A percentile compares a stretch with the other conserved stretches of the same genome.
phyloP scores from a whole-genome alignment of 306 rosid genomes.

The Prunus armeniaca region DNA sequence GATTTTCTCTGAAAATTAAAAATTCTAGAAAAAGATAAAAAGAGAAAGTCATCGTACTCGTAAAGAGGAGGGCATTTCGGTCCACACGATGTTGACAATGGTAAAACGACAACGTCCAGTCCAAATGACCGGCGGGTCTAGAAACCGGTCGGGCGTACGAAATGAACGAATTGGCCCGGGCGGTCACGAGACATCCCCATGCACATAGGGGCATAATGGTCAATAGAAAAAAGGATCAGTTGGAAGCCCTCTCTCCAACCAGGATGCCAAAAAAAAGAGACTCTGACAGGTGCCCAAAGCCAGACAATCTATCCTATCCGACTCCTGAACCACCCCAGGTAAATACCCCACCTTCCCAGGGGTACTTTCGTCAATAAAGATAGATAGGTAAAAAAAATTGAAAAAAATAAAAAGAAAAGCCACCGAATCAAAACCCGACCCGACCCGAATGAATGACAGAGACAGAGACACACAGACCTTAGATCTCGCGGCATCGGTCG shows the following conservation, averaged over 20 bases:
- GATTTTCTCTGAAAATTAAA: conserved; percentile 14
- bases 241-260: conserved; percentile 12
- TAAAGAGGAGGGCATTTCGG: conserved; percentile 22
- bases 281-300: conserved; percentile 21
- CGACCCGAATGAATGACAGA: conserved; percentile 13
- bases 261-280: conserved; percentile 2
- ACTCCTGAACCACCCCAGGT: conserved; percentile 17
- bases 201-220: conserved; percentile 22
- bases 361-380: conserved; percentile 28
- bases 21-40: background rate
- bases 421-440: conserved; percentile 4
- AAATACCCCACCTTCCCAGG: conserved; percentile 3
- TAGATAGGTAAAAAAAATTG: background rate
- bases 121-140: conserved; percentile 5
- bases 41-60: background rate
- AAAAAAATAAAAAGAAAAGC: background rate
- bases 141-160: background rate
- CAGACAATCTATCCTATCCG: conserved; percentile 2
- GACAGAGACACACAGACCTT: conserved; percentile 50
- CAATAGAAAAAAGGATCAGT: background rate
- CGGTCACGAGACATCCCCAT: conserved; percentile 20
- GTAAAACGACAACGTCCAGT: conserved; percentile 11
- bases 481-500: conserved; percentile 52
- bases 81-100: background rate
- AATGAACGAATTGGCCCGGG: conserved; percentile 15